These are phyloP conservation scores for Thermochaetoides thermophila DNA, from an alignment of 495 filamentous ascomycete species.

Conservation along the genomic window DNA sequence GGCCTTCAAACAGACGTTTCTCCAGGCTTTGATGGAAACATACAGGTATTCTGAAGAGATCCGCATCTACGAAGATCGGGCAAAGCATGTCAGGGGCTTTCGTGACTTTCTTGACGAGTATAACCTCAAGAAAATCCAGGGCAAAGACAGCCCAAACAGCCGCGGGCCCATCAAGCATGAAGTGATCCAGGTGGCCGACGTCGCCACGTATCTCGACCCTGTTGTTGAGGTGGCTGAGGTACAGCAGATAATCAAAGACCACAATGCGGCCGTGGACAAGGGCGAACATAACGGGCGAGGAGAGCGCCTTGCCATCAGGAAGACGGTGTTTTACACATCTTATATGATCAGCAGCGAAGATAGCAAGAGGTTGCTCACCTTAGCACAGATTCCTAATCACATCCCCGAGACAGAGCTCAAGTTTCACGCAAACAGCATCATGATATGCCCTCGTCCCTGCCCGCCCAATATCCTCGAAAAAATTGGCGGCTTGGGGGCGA, in stretches of 20 bases:
- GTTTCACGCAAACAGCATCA: constrained; percentile 75
- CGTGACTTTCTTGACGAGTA: constrained; percentile 62
- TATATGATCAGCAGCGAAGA: constrained; percentile 65
- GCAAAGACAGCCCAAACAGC: constrained; percentile 15
- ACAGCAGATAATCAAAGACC: constrained; percentile 75
- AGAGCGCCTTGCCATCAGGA: constrained; percentile 54
- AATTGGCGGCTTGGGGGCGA: constrained; percentile 71
- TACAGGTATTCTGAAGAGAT: constrained; percentile 76
- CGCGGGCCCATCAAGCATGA: constrained; percentile 56
- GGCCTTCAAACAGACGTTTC: constrained; percentile 72
- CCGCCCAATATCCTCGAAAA: constrained; percentile 54
- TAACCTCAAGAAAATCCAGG: constrained; percentile 39
- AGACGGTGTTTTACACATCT: constrained; percentile 84
- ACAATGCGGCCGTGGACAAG: constrained; percentile 44
- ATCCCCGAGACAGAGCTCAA: constrained; percentile 51
- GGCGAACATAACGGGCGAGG: constrained; percentile 15
- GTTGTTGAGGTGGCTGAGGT: constrained; percentile 70
- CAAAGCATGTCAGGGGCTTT: constrained; percentile 58
- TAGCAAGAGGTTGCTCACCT: constrained; percentile 50
- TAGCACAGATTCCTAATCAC: constrained; percentile 47
- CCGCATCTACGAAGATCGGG: constrained; percentile 46
- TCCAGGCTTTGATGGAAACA: constrained; percentile 66
- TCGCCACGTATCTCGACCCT: constrained; percentile 61
- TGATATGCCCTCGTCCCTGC: constrained; percentile 67
- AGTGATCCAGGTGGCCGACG: constrained; percentile 77